phyloP scores from a whole-genome alignment of 1,284 basidiomycete genomes.

The Boletus mariae region DNA sequence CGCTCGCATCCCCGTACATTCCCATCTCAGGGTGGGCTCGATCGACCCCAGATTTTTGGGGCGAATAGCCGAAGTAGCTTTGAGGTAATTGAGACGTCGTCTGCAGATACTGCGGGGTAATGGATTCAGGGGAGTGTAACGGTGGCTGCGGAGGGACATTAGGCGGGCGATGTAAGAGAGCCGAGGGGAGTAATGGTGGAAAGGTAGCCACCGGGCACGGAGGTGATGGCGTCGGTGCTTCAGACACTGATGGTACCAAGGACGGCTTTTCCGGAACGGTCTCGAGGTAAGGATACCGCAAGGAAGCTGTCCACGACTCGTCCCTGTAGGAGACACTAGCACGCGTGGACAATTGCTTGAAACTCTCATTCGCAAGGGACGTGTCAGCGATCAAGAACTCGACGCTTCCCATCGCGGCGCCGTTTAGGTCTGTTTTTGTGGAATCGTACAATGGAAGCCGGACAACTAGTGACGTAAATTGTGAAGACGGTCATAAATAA shows the following conservation, averaged over 20 bases:
- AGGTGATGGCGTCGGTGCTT: conserved; percentile 20
- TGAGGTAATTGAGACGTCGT: conserved; percentile 30
- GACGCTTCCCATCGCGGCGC: conserved; percentile 26
- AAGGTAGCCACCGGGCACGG: conserved; percentile 18
- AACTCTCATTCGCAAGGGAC: conserved; percentile 13
- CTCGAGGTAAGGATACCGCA: conserved; percentile 18
- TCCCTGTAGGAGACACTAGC: conserved; percentile 18
- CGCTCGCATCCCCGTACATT: conserved; percentile 13
- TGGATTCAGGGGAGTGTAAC: conserved; percentile 11
- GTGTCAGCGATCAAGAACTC: conserved; percentile 24
- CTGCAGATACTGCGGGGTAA: conserved; percentile 26
- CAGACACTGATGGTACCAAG: conserved; percentile 16
- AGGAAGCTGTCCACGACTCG: conserved; percentile 11
- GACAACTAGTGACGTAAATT: conserved; percentile 30
- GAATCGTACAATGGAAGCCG: conserved; percentile 34
- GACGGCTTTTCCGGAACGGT: conserved; percentile 22
- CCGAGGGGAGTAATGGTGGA: conserved; percentile 13
- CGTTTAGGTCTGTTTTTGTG: conserved; percentile 28
- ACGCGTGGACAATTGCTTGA: conserved; percentile 16
- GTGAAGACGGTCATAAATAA: conserved; percentile 27
- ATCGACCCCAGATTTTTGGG: conserved; percentile 31
- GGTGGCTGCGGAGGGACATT: conserved; percentile 16
- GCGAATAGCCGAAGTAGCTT: conserved; percentile 13
- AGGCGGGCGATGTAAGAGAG: conserved; percentile 9
- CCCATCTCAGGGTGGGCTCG: conserved; percentile 14